Conservation (phyloP, 2,329 filamentous ascomycete species). For the Colletotrichum viniferum region DNA sequence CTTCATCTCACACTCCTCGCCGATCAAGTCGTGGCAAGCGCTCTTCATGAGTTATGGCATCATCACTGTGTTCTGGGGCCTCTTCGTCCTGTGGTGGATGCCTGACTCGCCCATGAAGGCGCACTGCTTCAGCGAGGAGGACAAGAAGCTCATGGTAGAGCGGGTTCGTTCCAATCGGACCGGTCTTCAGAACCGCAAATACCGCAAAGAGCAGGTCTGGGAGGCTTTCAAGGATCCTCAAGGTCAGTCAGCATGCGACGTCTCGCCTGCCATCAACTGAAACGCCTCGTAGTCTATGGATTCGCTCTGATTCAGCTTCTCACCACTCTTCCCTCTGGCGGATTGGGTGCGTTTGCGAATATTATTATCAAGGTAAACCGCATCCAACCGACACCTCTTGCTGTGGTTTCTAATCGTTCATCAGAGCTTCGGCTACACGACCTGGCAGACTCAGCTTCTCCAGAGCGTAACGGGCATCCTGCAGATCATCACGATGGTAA, state of each 20-base stretch:
- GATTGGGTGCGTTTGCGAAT: constrained; percentile 74
- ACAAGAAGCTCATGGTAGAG: constrained; percentile 40
- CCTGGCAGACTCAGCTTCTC: constrained; percentile 72
- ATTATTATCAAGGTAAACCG: constrained; percentile 65
- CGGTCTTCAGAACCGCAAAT: constrained; percentile 36
- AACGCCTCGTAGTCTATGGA: constrained; percentile 47
- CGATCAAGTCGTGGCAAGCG: constrained; percentile 42
- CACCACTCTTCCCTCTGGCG: constrained; percentile 75
- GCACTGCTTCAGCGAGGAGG: constrained; percentile 48
- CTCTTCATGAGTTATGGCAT: constrained; percentile 46
- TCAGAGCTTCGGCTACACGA: constrained; percentile 63
- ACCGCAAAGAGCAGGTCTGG: constrained; percentile 40
- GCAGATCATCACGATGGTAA: constrained; percentile 72
- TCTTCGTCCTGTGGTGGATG: constrained; percentile 43
- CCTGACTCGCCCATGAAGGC: constrained; percentile 57
- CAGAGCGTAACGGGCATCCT: constrained; percentile 77
- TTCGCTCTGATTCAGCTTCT: constrained; percentile 70
- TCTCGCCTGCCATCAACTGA: background rate
- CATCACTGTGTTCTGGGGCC: constrained; percentile 36
- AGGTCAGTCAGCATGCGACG: background rate
- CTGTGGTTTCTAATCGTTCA: background rate
- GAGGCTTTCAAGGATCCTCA: constrained; percentile 39
- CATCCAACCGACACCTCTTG: background rate
- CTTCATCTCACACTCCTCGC: constrained; percentile 30
- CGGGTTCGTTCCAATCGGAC: constrained; percentile 41